Evolutionary conservation across 768 basidiomycete genomes (phyloP).

Genomic region (Podaxis pistillaris): DNA sequence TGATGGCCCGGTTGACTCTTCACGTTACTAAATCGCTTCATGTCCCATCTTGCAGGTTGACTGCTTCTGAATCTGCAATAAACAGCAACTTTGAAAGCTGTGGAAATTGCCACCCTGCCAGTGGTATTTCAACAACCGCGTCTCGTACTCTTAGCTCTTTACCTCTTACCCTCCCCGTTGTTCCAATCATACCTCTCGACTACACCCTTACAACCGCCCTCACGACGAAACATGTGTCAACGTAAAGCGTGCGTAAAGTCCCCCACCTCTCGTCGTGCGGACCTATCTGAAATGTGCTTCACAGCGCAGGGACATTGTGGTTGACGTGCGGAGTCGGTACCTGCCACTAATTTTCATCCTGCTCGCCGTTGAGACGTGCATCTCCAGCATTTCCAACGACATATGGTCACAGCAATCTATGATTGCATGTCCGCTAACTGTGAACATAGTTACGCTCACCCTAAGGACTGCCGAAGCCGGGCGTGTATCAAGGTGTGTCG

Average conservation of each 20-base stretch:
- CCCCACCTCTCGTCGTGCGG: constrained; percentile 9
- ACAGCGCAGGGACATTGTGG: constrained; percentile 79
- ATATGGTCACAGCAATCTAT: constrained; percentile 68
- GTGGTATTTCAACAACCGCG: constrained; percentile 6
- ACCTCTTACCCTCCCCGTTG: constrained; percentile 4
- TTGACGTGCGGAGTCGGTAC: constrained; percentile 61
- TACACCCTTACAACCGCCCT: constrained; percentile 2
- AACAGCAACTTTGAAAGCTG: constrained; percentile 12
- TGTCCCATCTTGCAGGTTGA: constrained; percentile 19
- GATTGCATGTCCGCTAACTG: constrained; percentile 69
- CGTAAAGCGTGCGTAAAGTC: constrained; percentile 63
- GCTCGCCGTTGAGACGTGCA: constrained; percentile 14
- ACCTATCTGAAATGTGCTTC: constrained; percentile 12
- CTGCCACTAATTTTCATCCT: constrained; percentile 9
- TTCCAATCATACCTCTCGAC: not conserved
- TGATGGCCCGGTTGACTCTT: constrained; percentile 17
- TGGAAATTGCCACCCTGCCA: constrained; percentile 12
- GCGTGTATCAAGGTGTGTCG: constrained; percentile 56
- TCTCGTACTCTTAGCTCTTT: constrained; percentile 17
- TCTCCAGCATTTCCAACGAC: constrained; percentile 75
- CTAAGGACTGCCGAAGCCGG: constrained; percentile 49
- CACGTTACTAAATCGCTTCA: constrained; percentile 28
- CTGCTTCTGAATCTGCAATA: constrained; percentile 13
- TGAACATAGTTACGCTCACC: constrained; percentile 62
- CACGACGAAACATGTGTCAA: constrained; percentile 55